A percentile compares a stretch with the other conserved stretches of the same genome.
Conservation (phyloP, 1,284 basidiomycete genomes). For the Agaricales sp. region DNA sequence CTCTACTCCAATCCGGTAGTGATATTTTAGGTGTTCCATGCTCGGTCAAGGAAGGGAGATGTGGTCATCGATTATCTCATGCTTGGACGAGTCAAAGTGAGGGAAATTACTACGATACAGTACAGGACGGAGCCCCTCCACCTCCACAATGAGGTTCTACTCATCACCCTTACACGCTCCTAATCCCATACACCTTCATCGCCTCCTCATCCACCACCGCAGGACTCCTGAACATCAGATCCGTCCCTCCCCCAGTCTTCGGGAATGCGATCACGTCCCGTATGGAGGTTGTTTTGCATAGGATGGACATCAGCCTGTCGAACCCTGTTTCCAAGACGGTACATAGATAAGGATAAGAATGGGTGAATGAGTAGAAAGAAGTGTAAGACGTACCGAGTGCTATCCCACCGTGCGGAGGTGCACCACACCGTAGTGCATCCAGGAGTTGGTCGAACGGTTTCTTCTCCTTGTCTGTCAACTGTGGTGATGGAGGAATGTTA, state of each 20-base stretch:
- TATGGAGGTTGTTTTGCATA: slow-evolving; percentile 79
- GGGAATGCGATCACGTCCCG: slow-evolving; percentile 96
- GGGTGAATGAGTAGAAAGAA: slow-evolving; percentile 9
- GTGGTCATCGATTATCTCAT: too few relatives aligned
- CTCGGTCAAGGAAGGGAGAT: too few relatives aligned
- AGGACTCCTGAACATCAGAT: slow-evolving; percentile 85
- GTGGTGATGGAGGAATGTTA: slow-evolving; percentile 10
- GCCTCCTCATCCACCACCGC: slow-evolving; percentile 20
- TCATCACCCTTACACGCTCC: too few relatives aligned
- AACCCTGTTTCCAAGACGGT: slow-evolving; percentile 52
- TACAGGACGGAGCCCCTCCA: too few relatives aligned
- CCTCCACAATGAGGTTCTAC: too few relatives aligned
- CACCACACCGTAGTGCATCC: slow-evolving; percentile 79
- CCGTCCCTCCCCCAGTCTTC: slow-evolving; percentile 78
- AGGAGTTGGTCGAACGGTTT: slow-evolving; percentile 77
- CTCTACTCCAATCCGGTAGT: too few relatives aligned
- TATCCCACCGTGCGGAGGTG: slow-evolving; percentile 94
- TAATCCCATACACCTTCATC: not conserved
- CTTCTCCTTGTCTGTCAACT: slow-evolving; percentile 69
- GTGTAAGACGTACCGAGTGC: slow-evolving; percentile 61
- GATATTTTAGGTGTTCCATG: too few relatives aligned
- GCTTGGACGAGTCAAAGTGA: too few relatives aligned
- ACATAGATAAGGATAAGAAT: slow-evolving; percentile 6
- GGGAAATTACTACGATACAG: too few relatives aligned
- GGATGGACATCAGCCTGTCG: slow-evolving; percentile 84